These are phyloP conservation scores for Penicillium salamii DNA, from an alignment of 495 filamentous ascomycete species.

Conservation along the genomic window DNA sequence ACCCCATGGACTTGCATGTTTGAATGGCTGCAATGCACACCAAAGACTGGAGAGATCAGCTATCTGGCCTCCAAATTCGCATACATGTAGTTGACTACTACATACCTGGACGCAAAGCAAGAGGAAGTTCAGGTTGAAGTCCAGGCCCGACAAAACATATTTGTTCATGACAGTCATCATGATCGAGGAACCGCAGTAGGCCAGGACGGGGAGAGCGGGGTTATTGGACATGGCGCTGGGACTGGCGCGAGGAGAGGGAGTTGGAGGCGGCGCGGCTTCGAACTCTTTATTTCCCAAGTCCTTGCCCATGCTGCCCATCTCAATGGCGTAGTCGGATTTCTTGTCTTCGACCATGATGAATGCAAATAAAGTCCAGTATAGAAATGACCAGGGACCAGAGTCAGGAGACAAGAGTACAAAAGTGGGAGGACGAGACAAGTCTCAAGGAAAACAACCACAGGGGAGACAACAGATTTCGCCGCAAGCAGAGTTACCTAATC, in stretches of 20 bases:
- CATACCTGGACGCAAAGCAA: conserved; percentile 87
- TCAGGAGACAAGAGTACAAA: background rate
- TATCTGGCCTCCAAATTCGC: background rate
- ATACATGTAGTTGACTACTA: conserved; percentile 13
- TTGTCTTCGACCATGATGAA: conserved; percentile 71
- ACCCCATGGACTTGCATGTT: conserved; percentile 72
- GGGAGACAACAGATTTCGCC: conserved; percentile 21
- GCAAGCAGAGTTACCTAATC: conserved; percentile 21
- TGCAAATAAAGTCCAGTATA: conserved; percentile 1
- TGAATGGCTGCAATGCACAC: conserved; percentile 91
- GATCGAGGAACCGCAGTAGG: conserved; percentile 93
- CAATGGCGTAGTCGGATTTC: conserved; percentile 74
- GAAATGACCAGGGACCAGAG: conserved; percentile 4
- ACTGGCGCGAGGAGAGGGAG: conserved; percentile 35
- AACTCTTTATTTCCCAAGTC: conserved; percentile 49
- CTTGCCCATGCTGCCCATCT: conserved; percentile 66
- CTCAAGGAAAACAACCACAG: conserved; percentile 6
- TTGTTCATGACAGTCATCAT: conserved; percentile 99
- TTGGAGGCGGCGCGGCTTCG: conserved; percentile 42
- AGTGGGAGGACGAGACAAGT: background rate
- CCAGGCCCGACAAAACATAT: conserved; percentile 85
- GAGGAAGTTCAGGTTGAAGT: conserved; percentile 98
- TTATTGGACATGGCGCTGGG: conserved; percentile 56
- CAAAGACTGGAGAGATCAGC: conserved; percentile 60
- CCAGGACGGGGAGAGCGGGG: conserved; percentile 75